phyloP scores from a whole-genome alignment of 2,329 filamentous ascomycete genomes.

The Neophaeococcomyces aloes region DNA sequence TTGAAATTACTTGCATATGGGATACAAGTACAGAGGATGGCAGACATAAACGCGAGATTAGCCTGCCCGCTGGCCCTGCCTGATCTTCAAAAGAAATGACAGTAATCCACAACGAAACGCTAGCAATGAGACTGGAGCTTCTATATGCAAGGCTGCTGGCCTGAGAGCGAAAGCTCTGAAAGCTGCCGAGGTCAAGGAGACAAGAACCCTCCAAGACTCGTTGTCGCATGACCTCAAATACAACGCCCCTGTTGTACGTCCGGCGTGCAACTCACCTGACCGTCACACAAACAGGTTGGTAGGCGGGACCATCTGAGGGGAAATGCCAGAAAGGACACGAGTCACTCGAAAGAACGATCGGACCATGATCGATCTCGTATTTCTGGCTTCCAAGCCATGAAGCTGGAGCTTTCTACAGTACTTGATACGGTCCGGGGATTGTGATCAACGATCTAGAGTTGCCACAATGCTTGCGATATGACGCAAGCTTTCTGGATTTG shows the following conservation, averaged over 20 bases:
- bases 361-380: constrained; percentile 2
- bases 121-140: too few species aligned
- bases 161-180: too few species aligned
- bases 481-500: too few species aligned
- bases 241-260: neutral
- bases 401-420: too few species aligned
- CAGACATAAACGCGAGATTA: neutral
- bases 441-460: too few species aligned
- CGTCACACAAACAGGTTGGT: neutral
- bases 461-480: too few species aligned
- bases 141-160: too few species aligned
- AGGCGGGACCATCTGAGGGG: constrained; percentile 4
- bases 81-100: neutral
- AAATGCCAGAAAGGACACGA: neutral
- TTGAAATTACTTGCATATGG: neutral
- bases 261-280: neutral
- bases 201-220: neutral
- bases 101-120: too few species aligned
- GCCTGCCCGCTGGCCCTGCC: neutral
- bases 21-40: neutral
- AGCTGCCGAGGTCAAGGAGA: neutral
- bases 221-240: constrained; percentile 3
- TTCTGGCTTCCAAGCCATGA: too few species aligned
- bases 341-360: neutral
- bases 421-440: too few species aligned